Base-by-base conservation (phyloP, 2,329 filamentous ascomycete genomes). In the Neofusicoccum ribis region DNA sequence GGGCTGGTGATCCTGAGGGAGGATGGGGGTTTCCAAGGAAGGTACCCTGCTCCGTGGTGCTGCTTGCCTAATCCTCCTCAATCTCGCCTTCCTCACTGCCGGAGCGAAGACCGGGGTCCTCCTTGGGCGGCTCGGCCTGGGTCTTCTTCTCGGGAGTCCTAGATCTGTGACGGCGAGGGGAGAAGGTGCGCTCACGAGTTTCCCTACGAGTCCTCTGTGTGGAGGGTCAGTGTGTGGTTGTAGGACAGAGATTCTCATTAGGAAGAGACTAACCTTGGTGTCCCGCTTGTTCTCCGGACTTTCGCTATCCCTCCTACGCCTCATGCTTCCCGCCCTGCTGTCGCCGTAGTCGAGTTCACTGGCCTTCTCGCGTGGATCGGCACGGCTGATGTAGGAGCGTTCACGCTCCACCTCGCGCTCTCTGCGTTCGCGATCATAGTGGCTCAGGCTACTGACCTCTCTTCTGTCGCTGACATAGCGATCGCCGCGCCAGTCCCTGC, bases 71-170 rank as follows among this genome's bases (percentile, higher is more conserved):
- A 66, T 82, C 78, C 82, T 98, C 93, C 79, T 97, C 95, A 72
- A 99, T 98, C 81, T 99, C 95, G 61, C 95, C 95, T 79, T 99
- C 95, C 80, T 99, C 95, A 74, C 93, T 97, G 62, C 95, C 95
- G 66, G 91, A 94, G 72, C 91, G 89, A 64, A 93, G 83, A 64
- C 84, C 82, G 60, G 87, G 82, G 69, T 91, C 88, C 66, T 86
- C 80, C 69, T 83, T 81, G 56, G 70, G 64, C 17, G 72, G 69
- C 59, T 73, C 72, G 44, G 74, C 73, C 62, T 75, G 68, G 44
- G 74, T 73, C 62, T 75, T 68, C 43, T 72, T 66, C 31, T 76
- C 81, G 47, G 86, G 85, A 58, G 85, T 85, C 77, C 83, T 88
- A 76, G 83, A 84, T 75, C 83, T 85, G 73, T 83, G 81, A 73